Percentiles rank a stretch among this genome's conserved stretches.
Evolutionary conservation across 805 yeast genomes (phyloP).

Genomic region (Geotrichum ghanense): DNA sequence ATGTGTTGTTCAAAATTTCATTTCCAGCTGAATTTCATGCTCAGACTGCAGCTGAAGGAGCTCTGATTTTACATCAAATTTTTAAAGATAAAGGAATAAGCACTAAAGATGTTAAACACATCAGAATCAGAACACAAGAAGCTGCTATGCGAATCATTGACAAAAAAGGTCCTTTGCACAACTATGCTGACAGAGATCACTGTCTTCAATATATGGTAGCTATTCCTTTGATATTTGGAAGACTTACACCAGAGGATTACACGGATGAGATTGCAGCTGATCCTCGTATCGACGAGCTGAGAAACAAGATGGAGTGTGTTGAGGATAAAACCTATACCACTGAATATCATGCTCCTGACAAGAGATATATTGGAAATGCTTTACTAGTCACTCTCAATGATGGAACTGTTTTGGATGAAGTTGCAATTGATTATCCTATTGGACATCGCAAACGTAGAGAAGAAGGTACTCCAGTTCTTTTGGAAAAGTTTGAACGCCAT

Average conservation of each 20-base stretch:
- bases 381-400: conserved; percentile 39
- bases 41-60: conserved; percentile 53
- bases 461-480: conserved; percentile 46
- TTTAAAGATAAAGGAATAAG: conserved; percentile 32
- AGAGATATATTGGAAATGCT: conserved; percentile 49
- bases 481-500: conserved; percentile 41
- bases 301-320: conserved; percentile 43
- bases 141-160: conserved; percentile 52
- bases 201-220: conserved; percentile 58
- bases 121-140: conserved; percentile 45
- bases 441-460: conserved; percentile 49
- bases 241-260: conserved; percentile 48
- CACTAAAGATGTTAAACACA: conserved; percentile 36
- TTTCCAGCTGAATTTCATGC: conserved; percentile 60
- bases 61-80: conserved; percentile 32
- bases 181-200: conserved; percentile 56
- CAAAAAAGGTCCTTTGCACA: conserved; percentile 47
- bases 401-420: conserved; percentile 42
- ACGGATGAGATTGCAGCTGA: conserved; percentile 39
- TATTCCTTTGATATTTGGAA: conserved; percentile 42
- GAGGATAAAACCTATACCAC: conserved; percentile 37
- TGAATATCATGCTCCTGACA: conserved; percentile 45
- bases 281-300: conserved; percentile 40
- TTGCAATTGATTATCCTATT: conserved; percentile 43
- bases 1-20: conserved; percentile 48